phyloP scores from a whole-genome alignment of 768 basidiomycete species.

The Thelephora aurantiotincta region DNA sequence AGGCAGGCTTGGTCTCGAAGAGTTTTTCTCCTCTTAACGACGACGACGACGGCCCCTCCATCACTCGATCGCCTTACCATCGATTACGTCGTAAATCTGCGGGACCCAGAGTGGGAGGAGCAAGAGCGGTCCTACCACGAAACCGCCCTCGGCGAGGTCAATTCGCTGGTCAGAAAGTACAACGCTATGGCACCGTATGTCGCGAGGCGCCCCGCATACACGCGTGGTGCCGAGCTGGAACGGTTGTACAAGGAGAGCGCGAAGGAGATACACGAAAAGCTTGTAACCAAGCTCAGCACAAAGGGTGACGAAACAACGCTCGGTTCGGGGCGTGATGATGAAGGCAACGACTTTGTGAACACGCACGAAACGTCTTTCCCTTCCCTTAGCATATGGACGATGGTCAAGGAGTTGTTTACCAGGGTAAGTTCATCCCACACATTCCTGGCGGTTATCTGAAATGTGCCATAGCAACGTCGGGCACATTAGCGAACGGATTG shows the following conservation, averaged over 20 bases:
- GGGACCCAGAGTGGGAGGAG: conserved; percentile 59
- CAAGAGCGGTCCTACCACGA: conserved; percentile 58
- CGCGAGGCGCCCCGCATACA: conserved; percentile 52
- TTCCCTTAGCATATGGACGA: not conserved
- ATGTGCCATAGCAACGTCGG: too few relatives aligned
- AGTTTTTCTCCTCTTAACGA: conserved; percentile 34
- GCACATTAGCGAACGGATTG: too few relatives aligned
- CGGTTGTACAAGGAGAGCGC: conserved; percentile 34
- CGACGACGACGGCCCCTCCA: conserved; percentile 30
- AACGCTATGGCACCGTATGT: conserved; percentile 70
- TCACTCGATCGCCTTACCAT: conserved; percentile 21
- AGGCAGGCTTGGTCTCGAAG: conserved; percentile 65
- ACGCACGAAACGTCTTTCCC: not conserved
- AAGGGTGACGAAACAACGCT: not conserved
- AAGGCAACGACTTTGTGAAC: not conserved
- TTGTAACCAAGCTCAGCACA: conserved; percentile 16
- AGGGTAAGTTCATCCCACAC: conserved; percentile 1
- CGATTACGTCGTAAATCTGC: conserved; percentile 27
- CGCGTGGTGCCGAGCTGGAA: conserved; percentile 42
- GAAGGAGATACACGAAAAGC: conserved; percentile 33
- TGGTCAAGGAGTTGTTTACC: not conserved
- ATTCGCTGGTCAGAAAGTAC: conserved; percentile 63
- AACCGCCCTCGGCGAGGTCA: conserved; percentile 54
- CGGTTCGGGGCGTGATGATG: conserved; percentile 1
- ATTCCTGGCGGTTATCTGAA: too few relatives aligned